phyloP scores from a whole-genome alignment of 1,284 basidiomycete genomes.

The Malassezia psittaci region DNA sequence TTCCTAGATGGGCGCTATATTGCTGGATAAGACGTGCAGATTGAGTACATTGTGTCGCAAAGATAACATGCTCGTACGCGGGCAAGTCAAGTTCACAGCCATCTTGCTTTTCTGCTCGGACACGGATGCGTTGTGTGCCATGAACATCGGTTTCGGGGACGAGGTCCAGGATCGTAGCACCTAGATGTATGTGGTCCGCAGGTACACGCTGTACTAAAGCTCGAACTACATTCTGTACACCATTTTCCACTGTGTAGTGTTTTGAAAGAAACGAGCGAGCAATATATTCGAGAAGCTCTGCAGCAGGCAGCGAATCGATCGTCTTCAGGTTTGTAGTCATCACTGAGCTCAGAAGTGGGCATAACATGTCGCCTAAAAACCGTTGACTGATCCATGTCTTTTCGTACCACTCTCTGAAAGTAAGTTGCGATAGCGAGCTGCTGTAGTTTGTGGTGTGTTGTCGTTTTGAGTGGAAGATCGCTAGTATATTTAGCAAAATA shows the following conservation, averaged over 20 bases:
- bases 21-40: neutral
- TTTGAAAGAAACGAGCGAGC: constrained; percentile 32
- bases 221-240: constrained; percentile 33
- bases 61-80: constrained; percentile 9
- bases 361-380: constrained; percentile 27
- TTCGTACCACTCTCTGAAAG: constrained; percentile 16
- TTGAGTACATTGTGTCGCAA: constrained; percentile 10
- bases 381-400: constrained; percentile 10
- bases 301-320: constrained; percentile 27
- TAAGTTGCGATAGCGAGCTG: constrained; percentile 21
- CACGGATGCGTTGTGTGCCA: neutral
- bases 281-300: constrained; percentile 42
- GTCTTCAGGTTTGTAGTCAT: constrained; percentile 28
- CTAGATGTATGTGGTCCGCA: constrained; percentile 5
- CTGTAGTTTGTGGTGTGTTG: constrained; percentile 25
- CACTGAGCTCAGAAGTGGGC: constrained; percentile 35
- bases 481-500: constrained; percentile 26
- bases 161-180: constrained; percentile 13
- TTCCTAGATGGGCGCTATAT: neutral
- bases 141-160: neutral
- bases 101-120: constrained; percentile 19
- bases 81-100: neutral
- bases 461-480: constrained; percentile 23
- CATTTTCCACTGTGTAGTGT: constrained; percentile 39
- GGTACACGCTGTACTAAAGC: constrained; percentile 17